Base-by-base conservation (phyloP, 768 basidiomycete genomes). In the Serendipita sp. region DNA sequence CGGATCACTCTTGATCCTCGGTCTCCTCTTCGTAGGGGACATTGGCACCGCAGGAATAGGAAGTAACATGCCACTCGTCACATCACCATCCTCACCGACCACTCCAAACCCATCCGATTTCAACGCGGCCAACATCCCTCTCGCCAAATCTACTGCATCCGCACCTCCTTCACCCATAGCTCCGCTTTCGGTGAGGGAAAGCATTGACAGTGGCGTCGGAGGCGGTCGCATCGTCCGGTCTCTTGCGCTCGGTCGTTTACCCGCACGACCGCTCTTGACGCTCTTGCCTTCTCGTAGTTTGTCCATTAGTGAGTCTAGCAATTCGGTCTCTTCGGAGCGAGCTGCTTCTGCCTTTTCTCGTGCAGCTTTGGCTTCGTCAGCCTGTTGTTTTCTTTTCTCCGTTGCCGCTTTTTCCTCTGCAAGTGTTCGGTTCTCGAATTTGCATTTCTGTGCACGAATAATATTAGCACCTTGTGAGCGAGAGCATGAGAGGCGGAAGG, bases 41-140 rank as follows among this genome's bases (percentile, higher is more conserved):
- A 60, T 60, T 28, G 56, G 56, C 10, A 2, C 32, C 3, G 32
- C 32, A 1, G 56, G 56, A 34, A 60, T 60, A 24, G 56, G 56
- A 10, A 38, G 28, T 11, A 60, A 24, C 30, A 10, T 32, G 53
- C 11, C 53, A 11, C 16, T 54, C 24, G 24, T 24, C 24, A 24
- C 24, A 24, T 24, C 24, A 2, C 24, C 24, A 24, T 24, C 24
- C 24, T 24, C 24, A 11, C 16, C 53, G 30, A 11, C 53, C 1
- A 32, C 13, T 1, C 53, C 76, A 72, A 88, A 88, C 0, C 86
- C 88, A 67, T 85, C 81, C 3, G 85, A 81, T 72, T 91, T 79
- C 34, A 92, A 78, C 45, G 79, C 81, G 4, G 86, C 86, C 64
- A 92, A 72, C 86, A 92, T 87, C 68, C 86, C 83, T 63, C 81